Evolutionary conservation across 164 flowering plant species (phyloP).

Genomic region (Protea cynaroides): DNA sequence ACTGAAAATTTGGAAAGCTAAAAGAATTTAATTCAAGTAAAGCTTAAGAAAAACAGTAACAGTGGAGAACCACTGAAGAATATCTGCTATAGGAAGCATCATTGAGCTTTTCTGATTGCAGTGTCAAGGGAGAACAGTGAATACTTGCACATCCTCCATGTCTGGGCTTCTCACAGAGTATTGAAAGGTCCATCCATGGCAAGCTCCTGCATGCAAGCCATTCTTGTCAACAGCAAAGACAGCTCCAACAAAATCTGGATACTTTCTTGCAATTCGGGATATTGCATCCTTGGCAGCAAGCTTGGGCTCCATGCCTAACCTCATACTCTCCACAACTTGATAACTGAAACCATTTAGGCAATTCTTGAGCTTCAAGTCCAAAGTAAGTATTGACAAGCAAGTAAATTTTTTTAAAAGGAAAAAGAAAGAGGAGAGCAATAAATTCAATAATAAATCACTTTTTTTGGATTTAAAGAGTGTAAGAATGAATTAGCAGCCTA

Average conservation of each 20-base stretch:
- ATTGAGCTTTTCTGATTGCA: neutral
- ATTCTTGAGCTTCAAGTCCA: neutral
- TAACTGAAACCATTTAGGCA: conserved; percentile 43
- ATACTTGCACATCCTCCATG: conserved; percentile 65
- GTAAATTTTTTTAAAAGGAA: neutral
- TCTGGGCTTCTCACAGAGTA: conserved; percentile 67
- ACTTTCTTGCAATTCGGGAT: conserved; percentile 66
- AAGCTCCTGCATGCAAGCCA: conserved; percentile 85
- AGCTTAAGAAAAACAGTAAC: too few relatives aligned
- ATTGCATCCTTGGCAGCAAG: conserved; percentile 84
- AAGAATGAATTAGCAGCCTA: too few relatives aligned
- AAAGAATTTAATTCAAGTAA: too few relatives aligned
- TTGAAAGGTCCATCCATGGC: conserved; percentile 95
- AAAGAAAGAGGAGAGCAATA: too few relatives aligned
- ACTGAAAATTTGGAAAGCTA: too few relatives aligned
- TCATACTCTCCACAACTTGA: conserved; percentile 96
- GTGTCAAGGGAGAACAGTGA: conserved; percentile 56
- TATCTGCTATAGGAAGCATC: neutral
- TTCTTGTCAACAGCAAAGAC: conserved; percentile 64
- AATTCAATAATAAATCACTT: too few relatives aligned
- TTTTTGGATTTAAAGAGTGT: too few relatives aligned
- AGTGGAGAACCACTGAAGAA: too few relatives aligned
- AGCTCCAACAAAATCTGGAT: conserved; percentile 87
- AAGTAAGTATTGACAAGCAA: neutral
- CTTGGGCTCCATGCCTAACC: conserved; percentile 79